Base-by-base conservation (phyloP, 2,329 filamentous ascomycete species). In the Claviceps capensis region DNA sequence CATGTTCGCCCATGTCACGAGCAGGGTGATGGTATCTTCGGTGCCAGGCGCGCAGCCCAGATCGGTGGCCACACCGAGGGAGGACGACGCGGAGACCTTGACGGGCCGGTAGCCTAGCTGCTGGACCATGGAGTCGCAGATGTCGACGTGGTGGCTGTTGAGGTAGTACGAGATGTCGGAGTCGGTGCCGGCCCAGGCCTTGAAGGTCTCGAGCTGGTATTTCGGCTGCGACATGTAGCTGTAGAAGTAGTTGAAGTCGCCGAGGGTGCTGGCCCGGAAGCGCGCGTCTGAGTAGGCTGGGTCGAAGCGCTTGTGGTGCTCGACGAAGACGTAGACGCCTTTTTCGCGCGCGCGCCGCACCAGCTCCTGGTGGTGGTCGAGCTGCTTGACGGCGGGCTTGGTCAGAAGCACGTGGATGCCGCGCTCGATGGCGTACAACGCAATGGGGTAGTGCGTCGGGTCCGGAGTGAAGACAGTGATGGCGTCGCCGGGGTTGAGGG, bases 171-270 rank as follows among this genome's bases (percentile, higher is more conserved):
- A 90, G 61, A 96, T 96, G 67, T 96, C 91, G 34, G 85, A 90
- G 60, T 95, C 89, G 61, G 84, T 82, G 57, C 90, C 90, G 0
- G 90, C 90, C 89, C 89, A 95, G 3, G 88, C 85, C 69, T 88
- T 90, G 81, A 95, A 95, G 0, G 89, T 95, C 74, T 94, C 86
- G 47, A 95, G 79, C 71, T 95, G 89, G 49, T 78, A 88, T 72
- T 94, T 95, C 55, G 85, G 86, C 74, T 95, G 89, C 48, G 83
- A 88, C 89, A 95, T 95, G 78, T 96, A 96, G 61, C 81, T 85
- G 77, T 95, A 96, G 67, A 95, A 96, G 76, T 96, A 96, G 75
- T 95, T 95, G 81, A 96, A 96, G 70, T 95, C 88, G 57, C 90
- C 90, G 7, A 96, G 74, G 50, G 75, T 81, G 63, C 80, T 72